Base-by-base conservation (phyloP, 1,284 basidiomycete genomes). In the Dichomitus squalens region DNA sequence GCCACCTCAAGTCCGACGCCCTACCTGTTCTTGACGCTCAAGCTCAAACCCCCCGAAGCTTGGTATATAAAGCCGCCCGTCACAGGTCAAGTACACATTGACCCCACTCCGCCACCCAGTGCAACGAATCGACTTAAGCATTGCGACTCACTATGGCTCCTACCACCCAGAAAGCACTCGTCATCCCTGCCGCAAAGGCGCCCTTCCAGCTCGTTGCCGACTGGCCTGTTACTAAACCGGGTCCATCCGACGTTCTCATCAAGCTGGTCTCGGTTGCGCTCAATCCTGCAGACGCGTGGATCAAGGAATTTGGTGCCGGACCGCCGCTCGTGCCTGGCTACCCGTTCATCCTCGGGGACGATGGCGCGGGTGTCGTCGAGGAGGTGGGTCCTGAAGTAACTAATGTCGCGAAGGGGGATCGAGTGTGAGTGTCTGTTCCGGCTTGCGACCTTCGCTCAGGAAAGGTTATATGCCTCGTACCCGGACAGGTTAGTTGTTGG, bases 291-390 rank as follows among this genome's bases (percentile, higher is more conserved):
- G 41, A 44, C 41, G 41, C 16, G 2, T 44, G 4, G 25, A 3
- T 44, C 41, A 23, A 27, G 16, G 25, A 14, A 9, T 4, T 5
- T 1, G 25, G 27, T n/a, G n/a, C n/a, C 25, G 25, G 25, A 7
- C 25, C 9, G 7, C 21, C 6, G 25, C 41, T 44, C 18, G 16
- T 44, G 16, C 25, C 25, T 2, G 25, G 16, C 16, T 44, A 25
- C 14, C 41, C 41, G 25, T 29, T 9, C 16, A 14, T 77, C 16
- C 60, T 79, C 21, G 83, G 83, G 7, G 70, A 66, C 3, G 83
- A 85, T 59, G 75, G 72, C 48, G 72, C 75, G 4, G 83, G 83
- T 1, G 66, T 71, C 4, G 75, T 85, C 23, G 75, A 76, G n/a
- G 68, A 68, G 36, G 65, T 82, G 7, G 82, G 80, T 4, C 64